Percentiles rank a stretch among this genome's conserved stretches.
Evolutionary conservation across 192 early-diverging fungal genomes (phyloP).

Genomic region (Entomortierella beljakovae): DNA sequence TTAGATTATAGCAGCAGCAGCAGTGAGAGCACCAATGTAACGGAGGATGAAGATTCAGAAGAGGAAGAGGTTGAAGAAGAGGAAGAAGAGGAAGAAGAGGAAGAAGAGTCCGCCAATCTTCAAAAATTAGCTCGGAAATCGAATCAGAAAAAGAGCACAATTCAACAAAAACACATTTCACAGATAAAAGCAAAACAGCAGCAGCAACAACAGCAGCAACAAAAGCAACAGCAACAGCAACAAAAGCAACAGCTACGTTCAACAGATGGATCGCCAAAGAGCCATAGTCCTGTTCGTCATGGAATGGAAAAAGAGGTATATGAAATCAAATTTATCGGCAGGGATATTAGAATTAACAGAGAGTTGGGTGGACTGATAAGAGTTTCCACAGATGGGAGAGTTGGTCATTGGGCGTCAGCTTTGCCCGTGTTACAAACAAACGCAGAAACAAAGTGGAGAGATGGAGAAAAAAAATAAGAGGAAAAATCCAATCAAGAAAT

Average conservation of each 20-base stretch:
- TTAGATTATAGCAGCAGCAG: constrained; percentile 30
- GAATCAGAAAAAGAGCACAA: not conserved
- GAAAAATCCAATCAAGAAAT: no score
- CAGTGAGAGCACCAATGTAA: constrained; percentile 39
- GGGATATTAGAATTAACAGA: no score
- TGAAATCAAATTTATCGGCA: no score
- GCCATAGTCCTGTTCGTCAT: constrained; percentile 1
- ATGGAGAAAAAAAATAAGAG: no score
- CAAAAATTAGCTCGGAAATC: not conserved
- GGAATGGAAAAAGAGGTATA: constrained; percentile 16
- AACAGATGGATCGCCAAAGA: not conserved
- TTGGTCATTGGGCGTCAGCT: no score
- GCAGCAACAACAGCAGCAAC: constrained; percentile 11
- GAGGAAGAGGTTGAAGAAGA: constrained; percentile 24
- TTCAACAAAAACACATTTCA: not conserved
- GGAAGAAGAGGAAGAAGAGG: constrained; percentile 16
- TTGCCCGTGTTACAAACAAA: no score
- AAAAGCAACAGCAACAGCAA: not conserved
- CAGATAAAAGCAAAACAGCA: constrained; percentile 3
- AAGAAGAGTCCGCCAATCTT: not conserved
- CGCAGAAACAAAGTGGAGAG: no score
- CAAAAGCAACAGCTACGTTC: constrained; percentile 7
- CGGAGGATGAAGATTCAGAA: constrained; percentile 29
- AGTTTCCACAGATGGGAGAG: no score
- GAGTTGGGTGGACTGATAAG: no score